These are phyloP conservation scores for Nicotiana knightiana DNA, from an alignment of 257 asterid species.

Conservation along the genomic window DNA sequence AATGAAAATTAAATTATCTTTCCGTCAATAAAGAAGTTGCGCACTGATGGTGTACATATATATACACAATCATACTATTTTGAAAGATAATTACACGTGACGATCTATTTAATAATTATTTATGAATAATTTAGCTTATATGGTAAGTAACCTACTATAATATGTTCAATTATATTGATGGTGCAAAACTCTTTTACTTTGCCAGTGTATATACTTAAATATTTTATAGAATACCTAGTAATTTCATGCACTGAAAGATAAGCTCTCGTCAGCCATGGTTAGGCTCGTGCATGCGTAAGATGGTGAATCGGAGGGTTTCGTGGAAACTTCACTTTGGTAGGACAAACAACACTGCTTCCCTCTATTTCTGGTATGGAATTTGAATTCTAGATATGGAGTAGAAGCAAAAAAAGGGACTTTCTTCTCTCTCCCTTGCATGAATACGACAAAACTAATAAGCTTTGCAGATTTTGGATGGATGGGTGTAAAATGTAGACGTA, in stretches of 20 bases:
- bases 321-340: background rate
- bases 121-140: too few relatives aligned
- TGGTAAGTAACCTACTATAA: too few relatives aligned
- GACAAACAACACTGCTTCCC: slow-evolving; percentile 2
- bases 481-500: background rate
- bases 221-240: background rate
- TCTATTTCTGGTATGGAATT: background rate
- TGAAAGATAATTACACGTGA: too few relatives aligned
- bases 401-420: background rate
- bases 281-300: background rate
- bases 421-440: background rate
- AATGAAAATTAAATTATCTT: too few relatives aligned
- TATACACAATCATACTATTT: too few relatives aligned
- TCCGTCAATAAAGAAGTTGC: too few relatives aligned
- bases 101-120: too few relatives aligned
- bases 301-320: background rate
- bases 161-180: too few relatives aligned
- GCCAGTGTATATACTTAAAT: too few relatives aligned
- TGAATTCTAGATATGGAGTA: background rate
- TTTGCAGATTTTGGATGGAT: background rate
- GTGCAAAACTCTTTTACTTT: too few relatives aligned
- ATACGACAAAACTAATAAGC: background rate
- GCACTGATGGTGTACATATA: too few relatives aligned
- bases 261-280: background rate
- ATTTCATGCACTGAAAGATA: background rate